Base-by-base conservation (phyloP, 768 basidiomycete genomes). In the Panellus pusillus region DNA sequence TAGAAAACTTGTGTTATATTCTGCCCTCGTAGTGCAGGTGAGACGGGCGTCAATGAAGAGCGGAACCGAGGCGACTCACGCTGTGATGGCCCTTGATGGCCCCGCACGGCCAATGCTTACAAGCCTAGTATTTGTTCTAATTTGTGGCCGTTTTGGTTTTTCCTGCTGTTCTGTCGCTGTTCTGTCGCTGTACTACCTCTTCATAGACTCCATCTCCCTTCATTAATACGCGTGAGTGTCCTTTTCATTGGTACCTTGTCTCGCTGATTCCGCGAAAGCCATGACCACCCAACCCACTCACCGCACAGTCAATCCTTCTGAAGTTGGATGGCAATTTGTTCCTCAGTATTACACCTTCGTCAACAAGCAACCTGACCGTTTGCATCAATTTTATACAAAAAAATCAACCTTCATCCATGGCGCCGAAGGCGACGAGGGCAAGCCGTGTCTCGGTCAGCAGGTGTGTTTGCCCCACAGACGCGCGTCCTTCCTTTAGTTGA, bases 361-460 rank as follows among this genome's bases (percentile, higher is more conserved):
- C 71, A 97, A 98, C 84, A 94, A 97, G 76, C 87, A 94, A 58
- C 96, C 96, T 66, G 79, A 90, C 74, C 90, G 93, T 72, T 83
- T 98, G 64, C 97, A 99, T 75, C 94, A 93, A 75, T 98, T 98
- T 79, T 98, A 98, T 81, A 97, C 88, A 70, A 98, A 98, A 84
- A 83, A 83, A 66, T 97, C 94, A 44, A 97, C 95, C 62, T 95
- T 98, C 74, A 88, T 91, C 71, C 97, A 98, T 73, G 94, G 94
- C 53, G 91, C 89, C 49, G 97, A 98, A 79, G 96, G 96, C 52
- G 97, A 98, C 74, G 96, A 98, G 43, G 77, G 82, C 57, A 86
- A 86, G 65, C 81, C 93, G 32, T 96, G 91, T 75, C 89, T 80
- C 62, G 96, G 96, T 43, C 96, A 98, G 72, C 89, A 92, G 82